Evolutionary conservation across 768 basidiomycete genomes (phyloP), one percentile per base, ranked within the genome.

Genomic region (Butyriboletus loyo): DNA sequence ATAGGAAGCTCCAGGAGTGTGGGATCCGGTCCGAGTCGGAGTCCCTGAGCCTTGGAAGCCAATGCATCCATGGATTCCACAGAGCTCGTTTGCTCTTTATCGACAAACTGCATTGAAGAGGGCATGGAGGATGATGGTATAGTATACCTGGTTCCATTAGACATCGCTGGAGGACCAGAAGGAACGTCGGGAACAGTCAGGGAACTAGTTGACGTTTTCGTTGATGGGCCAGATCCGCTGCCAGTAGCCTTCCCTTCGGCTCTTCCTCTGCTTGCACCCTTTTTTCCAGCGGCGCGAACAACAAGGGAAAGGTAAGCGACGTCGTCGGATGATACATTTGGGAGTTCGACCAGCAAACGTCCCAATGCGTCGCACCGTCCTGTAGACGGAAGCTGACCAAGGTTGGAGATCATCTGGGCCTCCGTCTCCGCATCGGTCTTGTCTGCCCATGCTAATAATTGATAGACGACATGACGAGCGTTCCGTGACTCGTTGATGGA

Each of bases 301-400:
- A 54, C 49, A 1, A 52, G 35, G 10, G 42, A 17, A 30, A 52
- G 4, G n/a, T 22, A 4, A 0, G 17, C 15, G 10, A 39, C 7
- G 0, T 15, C 13, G 24, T 28, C 13, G 3, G n/a, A 11, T 9
- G 49, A 27, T 8, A 54, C 24, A 13, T 32, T 14, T 15, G 49
- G 53, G 15, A 54, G 19, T 3, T 51, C 15, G 15, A 54, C 53
- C 11, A 54, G 19, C 0, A 54, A 11, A 14, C 53, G 49, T 14
- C 53, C 53, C 11, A 54, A 25, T 24, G 49, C 49, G 13, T 54
- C 53, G 8, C 49, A 54, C 19, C 42, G 49, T 44, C 53, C 53
- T 9, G 35, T 54, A 0, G 49, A 39, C 3, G 42, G 49, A 21
- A 34, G 9, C 19, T n/a, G 35, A 28, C 49, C 42, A 5, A 54